phyloP scores from a whole-genome alignment of 2,329 filamentous ascomycete genomes.

The Aspergillus unguis region DNA sequence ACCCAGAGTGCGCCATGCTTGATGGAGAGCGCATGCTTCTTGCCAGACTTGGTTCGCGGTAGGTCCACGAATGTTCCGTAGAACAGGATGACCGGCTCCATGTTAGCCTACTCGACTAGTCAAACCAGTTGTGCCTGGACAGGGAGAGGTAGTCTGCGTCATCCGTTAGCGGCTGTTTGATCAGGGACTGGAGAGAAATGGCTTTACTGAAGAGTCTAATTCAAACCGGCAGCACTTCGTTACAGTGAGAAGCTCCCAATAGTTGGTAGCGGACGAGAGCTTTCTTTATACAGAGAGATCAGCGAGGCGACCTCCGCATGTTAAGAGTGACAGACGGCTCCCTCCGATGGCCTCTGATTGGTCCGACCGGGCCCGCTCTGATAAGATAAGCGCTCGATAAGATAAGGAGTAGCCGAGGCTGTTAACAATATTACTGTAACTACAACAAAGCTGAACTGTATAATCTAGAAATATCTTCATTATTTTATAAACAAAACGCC shows the following conservation, averaged over 20 bases:
- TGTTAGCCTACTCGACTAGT: neutral
- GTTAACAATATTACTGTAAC: no score
- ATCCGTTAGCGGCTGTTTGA: neutral
- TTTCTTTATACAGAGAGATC: neutral
- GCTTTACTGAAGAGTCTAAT: neutral
- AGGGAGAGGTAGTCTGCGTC: neutral
- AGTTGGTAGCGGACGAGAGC: no score
- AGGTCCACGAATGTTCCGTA: conserved; percentile 61
- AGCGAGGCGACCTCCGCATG: conserved; percentile 10
- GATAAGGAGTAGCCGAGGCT: neutral
- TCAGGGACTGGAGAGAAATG: neutral
- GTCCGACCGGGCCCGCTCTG: neutral
- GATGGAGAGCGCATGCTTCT: conserved; percentile 52
- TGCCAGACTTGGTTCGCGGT: conserved; percentile 36
- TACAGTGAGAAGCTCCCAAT: no score
- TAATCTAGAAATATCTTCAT: no score
- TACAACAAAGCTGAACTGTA: no score
- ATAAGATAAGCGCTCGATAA: neutral
- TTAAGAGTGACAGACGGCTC: conserved; percentile 17
- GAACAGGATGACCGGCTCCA: conserved; percentile 48
- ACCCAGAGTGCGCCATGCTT: conserved; percentile 47
- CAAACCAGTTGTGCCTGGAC: neutral
- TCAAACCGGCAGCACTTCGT: neutral
- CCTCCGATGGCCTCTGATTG: conserved; percentile 20
- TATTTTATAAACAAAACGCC: no score